These are phyloP conservation scores for Xylaria castorea DNA, from an alignment of 495 filamentous ascomycete species.

Conservation along the genomic window DNA sequence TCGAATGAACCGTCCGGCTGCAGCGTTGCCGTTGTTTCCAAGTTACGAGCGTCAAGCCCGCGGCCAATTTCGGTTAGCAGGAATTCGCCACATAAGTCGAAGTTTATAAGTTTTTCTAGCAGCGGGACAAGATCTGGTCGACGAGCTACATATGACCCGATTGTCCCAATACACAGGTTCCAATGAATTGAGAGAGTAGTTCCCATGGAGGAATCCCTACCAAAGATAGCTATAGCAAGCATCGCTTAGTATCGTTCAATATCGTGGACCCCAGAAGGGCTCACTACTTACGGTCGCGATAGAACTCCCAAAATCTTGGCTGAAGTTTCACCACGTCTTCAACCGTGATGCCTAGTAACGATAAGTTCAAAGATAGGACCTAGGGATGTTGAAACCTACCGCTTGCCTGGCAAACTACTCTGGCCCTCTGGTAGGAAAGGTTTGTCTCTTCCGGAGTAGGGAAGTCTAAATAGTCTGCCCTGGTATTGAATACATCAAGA, in stretches of 20 bases:
- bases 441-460: constrained; percentile 13
- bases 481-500: constrained; percentile 6
- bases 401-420: constrained; percentile 24
- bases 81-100: constrained; percentile 44
- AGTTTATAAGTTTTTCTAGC: constrained; percentile 37
- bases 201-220: constrained; percentile 25
- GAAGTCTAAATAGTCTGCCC: constrained; percentile 26
- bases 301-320: constrained; percentile 30
- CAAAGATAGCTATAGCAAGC: constrained; percentile 3
- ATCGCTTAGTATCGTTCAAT: background rate
- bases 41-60: constrained; percentile 46
- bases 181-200: constrained; percentile 45
- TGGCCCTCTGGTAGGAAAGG: constrained; percentile 26
- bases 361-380: background rate
- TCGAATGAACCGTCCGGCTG: constrained; percentile 44
- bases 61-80: constrained; percentile 49
- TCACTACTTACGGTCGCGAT: constrained; percentile 26
- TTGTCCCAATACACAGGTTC: constrained; percentile 48
- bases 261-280: background rate
- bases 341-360: constrained; percentile 21
- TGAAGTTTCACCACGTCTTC: constrained; percentile 27
- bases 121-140: constrained; percentile 39
- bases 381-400: constrained; percentile 18
- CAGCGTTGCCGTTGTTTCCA: constrained; percentile 49
- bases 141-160: constrained; percentile 38